phyloP scores from a whole-genome alignment of 1,139 yeast genomes.

The Lodderomyces theae region DNA sequence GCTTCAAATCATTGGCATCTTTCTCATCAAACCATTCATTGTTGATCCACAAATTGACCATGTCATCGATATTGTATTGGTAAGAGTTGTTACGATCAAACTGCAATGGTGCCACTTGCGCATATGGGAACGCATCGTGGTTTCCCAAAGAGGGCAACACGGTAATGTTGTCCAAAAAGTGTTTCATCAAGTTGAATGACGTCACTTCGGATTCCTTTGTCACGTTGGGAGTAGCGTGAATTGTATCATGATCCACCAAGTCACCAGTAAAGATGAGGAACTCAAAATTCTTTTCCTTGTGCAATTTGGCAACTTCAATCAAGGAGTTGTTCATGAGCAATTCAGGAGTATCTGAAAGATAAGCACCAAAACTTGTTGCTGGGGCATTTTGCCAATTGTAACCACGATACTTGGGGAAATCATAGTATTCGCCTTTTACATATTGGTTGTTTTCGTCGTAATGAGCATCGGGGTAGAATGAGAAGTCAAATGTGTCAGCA shows the following conservation, averaged over 20 bases:
- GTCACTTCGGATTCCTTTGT: slow-evolving; percentile 53
- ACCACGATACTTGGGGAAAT: slow-evolving; percentile 35
- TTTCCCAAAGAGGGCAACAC: slow-evolving; percentile 66
- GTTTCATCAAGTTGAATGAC: slow-evolving; percentile 52
- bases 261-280: slow-evolving; percentile 71
- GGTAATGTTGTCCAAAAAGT: slow-evolving; percentile 52
- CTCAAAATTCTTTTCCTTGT: slow-evolving; percentile 42
- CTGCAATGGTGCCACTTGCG: slow-evolving; percentile 56
- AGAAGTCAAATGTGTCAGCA: slow-evolving; percentile 20
- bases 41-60: slow-evolving; percentile 55
- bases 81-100: slow-evolving; percentile 38
- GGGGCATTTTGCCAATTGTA: slow-evolving; percentile 45
- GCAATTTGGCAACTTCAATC: slow-evolving; percentile 40
- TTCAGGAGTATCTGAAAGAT: slow-evolving; percentile 65
- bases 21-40: slow-evolving; percentile 35
- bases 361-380: slow-evolving; percentile 60
- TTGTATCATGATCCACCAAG: slow-evolving; percentile 61
- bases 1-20: slow-evolving; percentile 18
- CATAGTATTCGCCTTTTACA: slow-evolving; percentile 40
- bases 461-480: slow-evolving; percentile 18
- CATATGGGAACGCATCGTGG: slow-evolving; percentile 75
- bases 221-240: slow-evolving; percentile 46
- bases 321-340: slow-evolving; percentile 54
- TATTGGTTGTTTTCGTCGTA: slow-evolving; percentile 35
- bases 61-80: slow-evolving; percentile 45